A percentile compares a stretch with the other conserved stretches of the same genome.
Evolutionary conservation across 2,329 filamentous ascomycete genomes (phyloP).

Genomic region (Nemania diffusa): DNA sequence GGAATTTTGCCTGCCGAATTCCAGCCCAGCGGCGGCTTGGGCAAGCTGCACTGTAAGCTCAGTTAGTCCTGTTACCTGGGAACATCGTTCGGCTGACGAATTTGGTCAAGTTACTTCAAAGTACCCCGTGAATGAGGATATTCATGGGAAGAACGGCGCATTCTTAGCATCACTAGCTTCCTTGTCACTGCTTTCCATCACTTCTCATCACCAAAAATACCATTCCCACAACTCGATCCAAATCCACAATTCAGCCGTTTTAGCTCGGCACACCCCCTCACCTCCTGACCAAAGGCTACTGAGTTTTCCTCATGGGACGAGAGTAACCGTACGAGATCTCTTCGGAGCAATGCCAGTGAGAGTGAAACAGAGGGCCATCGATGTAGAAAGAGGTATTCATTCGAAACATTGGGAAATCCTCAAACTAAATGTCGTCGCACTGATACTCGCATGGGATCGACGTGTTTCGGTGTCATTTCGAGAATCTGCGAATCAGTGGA

Average conservation of each 20-base stretch:
- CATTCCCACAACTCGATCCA: constrained; percentile 72
- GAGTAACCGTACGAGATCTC: constrained; percentile 78
- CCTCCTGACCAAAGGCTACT: constrained; percentile 66
- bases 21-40: constrained; percentile 73
- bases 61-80: constrained; percentile 20
- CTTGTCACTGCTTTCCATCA: constrained; percentile 80
- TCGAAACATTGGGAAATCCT: constrained; percentile 74
- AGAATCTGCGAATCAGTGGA: constrained; percentile 57
- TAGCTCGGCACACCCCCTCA: constrained; percentile 73
- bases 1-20: constrained; percentile 84
- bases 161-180: constrained; percentile 82
- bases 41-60: constrained; percentile 74
- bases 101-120: constrained; percentile 78
- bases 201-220: constrained; percentile 73
- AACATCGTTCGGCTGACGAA: constrained; percentile 28
- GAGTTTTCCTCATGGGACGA: constrained; percentile 74
- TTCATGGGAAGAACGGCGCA: constrained; percentile 75
- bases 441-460: constrained; percentile 76
- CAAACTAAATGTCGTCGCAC: constrained; percentile 65
- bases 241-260: constrained; percentile 74
- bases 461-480: constrained; percentile 67
- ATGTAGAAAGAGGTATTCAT: constrained; percentile 61
- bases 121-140: constrained; percentile 56
- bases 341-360: constrained; percentile 93
- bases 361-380: constrained; percentile 77